Conservation (phyloP, 345 rosid genomes). For the Ricinus communis region DNA sequence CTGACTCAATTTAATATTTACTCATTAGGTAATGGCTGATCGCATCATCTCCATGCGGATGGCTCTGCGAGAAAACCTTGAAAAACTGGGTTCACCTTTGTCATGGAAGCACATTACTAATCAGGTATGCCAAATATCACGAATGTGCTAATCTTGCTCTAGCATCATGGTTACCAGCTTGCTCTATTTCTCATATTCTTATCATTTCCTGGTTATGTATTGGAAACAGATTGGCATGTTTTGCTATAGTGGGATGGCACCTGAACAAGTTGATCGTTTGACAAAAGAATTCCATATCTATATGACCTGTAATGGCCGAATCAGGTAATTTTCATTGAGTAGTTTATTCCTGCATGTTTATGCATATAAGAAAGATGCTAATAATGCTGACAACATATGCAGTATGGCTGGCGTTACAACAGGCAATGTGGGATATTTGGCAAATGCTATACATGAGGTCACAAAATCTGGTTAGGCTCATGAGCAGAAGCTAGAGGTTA, state of each 20-base stretch:
- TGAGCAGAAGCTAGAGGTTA: background rate
- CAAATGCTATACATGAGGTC: slow-evolving; percentile 83
- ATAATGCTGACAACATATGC: slow-evolving; percentile 25
- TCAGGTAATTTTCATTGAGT: slow-evolving; percentile 49
- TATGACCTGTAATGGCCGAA: slow-evolving; percentile 90
- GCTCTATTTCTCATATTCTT: background rate
- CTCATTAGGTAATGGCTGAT: slow-evolving; percentile 78
- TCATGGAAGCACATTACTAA: slow-evolving; percentile 91
- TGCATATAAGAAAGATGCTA: background rate
- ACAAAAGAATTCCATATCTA: slow-evolving; percentile 80
- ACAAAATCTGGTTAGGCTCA: slow-evolving; percentile 46
- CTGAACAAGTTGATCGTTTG: slow-evolving; percentile 83
- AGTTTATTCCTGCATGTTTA: background rate
- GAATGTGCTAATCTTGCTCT: background rate
- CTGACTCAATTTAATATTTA: background rate
- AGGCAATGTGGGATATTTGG: slow-evolving; percentile 77
- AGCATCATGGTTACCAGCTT: background rate
- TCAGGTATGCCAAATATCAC: slow-evolving; percentile 45
- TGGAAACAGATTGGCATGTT: slow-evolving; percentile 88
- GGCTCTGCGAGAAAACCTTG: slow-evolving; percentile 74
- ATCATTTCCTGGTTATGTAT: background rate
- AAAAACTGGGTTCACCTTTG: slow-evolving; percentile 71
- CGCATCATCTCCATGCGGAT: slow-evolving; percentile 93
- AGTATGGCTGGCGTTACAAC: slow-evolving; percentile 97
- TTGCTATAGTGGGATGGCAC: slow-evolving; percentile 92